These are phyloP conservation scores for Pythium grandisporangium DNA, from an alignment of 352 stramenopile genomes.

Conservation along the genomic window DNA sequence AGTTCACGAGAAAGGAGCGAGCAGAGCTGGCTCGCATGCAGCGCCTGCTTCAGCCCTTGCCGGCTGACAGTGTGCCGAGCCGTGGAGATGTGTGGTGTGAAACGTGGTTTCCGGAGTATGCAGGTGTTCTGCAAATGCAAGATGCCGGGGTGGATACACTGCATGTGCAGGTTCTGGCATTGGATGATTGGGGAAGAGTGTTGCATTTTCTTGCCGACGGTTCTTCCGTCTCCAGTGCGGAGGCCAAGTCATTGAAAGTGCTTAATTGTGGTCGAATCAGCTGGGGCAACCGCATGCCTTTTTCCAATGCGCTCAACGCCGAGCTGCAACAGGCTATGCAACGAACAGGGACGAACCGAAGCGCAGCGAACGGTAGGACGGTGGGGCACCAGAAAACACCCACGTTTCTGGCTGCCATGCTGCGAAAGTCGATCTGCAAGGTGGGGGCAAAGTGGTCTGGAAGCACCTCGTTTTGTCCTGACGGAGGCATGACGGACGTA, in stretches of 20 bases:
- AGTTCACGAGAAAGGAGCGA: background rate
- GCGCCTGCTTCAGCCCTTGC: background rate
- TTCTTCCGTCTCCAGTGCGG: background rate
- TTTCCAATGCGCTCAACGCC: background rate
- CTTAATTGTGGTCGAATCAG: conserved; percentile 14
- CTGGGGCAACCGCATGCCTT: conserved; percentile 2
- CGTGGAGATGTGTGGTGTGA: conserved; percentile 1
- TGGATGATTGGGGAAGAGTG: conserved; percentile 23
- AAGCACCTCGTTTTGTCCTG: too few relatives aligned
- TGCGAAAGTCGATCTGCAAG: conserved; percentile 10
- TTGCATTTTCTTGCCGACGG: conserved; percentile 20
- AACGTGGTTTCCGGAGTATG: conserved; percentile 31
- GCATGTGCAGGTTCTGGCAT: background rate
- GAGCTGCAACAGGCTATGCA: conserved; percentile 17
- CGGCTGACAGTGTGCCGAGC: background rate
- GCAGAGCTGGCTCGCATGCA: background rate
- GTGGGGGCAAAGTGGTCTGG: too few relatives aligned
- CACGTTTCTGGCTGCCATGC: conserved; percentile 24
- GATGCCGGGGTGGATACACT: conserved; percentile 4
- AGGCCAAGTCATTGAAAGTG: background rate
- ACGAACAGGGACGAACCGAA: conserved; percentile 2
- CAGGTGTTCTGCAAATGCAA: conserved; percentile 21
- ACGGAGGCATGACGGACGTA: conserved; percentile 33
- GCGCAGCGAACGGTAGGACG: background rate
- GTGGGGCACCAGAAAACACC: conserved; percentile 33